Base-by-base conservation (phyloP, 371 early-diverging fungal species). In the Phascolomyces articulosus region DNA sequence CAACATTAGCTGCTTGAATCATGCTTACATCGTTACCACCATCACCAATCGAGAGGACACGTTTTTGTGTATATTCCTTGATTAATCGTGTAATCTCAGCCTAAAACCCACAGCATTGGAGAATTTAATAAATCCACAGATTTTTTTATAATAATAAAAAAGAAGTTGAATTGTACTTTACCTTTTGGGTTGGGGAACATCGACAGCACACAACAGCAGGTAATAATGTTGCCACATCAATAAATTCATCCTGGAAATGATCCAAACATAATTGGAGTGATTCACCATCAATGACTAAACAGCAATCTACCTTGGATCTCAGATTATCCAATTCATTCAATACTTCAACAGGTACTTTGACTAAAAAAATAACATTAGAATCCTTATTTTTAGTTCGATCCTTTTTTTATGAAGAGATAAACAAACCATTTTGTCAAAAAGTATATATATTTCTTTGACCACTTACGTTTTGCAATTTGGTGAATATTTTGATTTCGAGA, bases 11-110 rank as follows among this genome's bases (percentile, higher is more conserved):
- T 3, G 95, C 96, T 71, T 96, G 96, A 65, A 99, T 99, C 99
- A 99, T 99, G 31, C 93, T 91, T 21, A 99, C 98, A 75, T 99
- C 99, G 75, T 99, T 99, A 55, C 98, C 99, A 55, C 99, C 99
- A 78, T 99, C 99, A 41, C 99, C 99, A 59, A 99, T 97, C 51
- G 95, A 95, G 59, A 92, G 90, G 6, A 96, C 92, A 3, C 92
- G 82, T 62, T 92, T 91, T 24, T 87, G 81, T 0, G 95, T 93
- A 63, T 83, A 82, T 9, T 86, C 74, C 72, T 92, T 92, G 55
- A 99, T 91, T 51, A 96, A 68, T 18, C 89, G 86, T 24, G 99
- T 96, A 27, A 99, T 91, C 28, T 93, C 93, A 18, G 99, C 99
- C 88, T 84, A 63, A 21, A 34, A 23, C 18, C 21, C 11, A 63